Evolutionary conservation across 2,329 filamentous ascomycete genomes (phyloP), one percentile per base, ranked within the genome.

Genomic region (Chrysoporthe cubensis): DNA sequence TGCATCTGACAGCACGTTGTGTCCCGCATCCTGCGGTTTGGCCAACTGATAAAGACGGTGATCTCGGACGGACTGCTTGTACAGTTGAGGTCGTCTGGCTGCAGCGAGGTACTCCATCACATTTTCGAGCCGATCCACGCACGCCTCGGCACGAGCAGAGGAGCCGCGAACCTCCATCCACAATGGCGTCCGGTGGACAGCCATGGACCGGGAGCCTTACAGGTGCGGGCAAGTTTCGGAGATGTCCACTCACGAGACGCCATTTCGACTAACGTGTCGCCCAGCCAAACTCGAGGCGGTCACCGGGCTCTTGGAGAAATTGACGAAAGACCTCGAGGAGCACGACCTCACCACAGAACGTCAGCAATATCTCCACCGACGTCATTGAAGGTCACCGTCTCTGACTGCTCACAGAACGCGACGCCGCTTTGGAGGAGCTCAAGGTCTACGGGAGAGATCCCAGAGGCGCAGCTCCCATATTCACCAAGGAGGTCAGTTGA

Each of bases 361-460:
- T 92, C 80, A 77, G 85, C 78, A 58, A 43, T 37, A 32, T 21
- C 26, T 26, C 7, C 26, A 58, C n/a, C 43, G 59, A 34, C 46
- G 40, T 57, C 32, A 48, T 11, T 58, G 34, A 11, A 56, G 43
- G 44, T 21, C 64, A 40, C 64, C 71, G 62, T 60, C 72, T 16
- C 58, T 71, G 16, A 68, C 48, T 16, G 14, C 9, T 50, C 16
- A 18, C 70, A 93, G 91, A 92, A 75, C 86, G 88, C 70, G 86
- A 88, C 73, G 79, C 83, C 11, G 82, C 83, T 14, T 78, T 91
- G 4, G 88, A 90, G 72, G 81, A 93, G 73, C 83, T 97, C 61
- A 97, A 97, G 78, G 82, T 94, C 43, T 87, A 92, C 74, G 91
- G 94, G 7, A 89, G 94, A 69, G 89, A 91, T 73, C 87, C 90